Evolutionary conservation across 441 rosid species (phyloP).

Genomic region (Erodium chrysanthum): DNA sequence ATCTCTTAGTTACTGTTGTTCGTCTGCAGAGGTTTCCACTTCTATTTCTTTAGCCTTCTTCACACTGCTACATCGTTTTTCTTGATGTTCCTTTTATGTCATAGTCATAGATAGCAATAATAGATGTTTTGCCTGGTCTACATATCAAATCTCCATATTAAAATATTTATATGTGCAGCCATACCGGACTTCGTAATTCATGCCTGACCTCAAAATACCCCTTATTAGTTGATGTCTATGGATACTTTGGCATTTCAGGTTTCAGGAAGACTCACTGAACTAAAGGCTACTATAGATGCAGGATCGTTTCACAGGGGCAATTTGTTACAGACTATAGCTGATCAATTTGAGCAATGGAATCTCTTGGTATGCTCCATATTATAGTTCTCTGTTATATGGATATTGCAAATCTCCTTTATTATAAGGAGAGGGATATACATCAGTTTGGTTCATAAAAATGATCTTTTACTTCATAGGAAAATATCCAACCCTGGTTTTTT

Average conservation of each 20-base stretch:
- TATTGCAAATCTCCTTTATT: not conserved
- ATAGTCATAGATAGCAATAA: not conserved
- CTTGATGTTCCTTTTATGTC: not conserved
- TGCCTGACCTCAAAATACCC: not conserved
- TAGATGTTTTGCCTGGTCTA: not conserved
- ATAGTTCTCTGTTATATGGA: not conserved
- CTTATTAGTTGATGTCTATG: not conserved
- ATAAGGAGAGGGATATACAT: not conserved
- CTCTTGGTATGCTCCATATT: conserved; percentile 33
- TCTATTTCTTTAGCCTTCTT: not conserved
- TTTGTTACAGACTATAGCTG: conserved; percentile 57
- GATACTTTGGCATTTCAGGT: not conserved
- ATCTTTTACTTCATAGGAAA: not conserved
- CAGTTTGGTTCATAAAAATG: not conserved
- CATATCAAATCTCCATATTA: not conserved
- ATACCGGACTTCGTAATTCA: not conserved
- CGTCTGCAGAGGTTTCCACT: not conserved
- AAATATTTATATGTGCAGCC: not conserved
- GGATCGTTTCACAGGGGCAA: conserved; percentile 50
- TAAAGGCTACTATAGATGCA: conserved; percentile 59
- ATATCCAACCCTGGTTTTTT: not conserved
- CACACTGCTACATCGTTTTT: not conserved
- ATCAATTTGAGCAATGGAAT: conserved; percentile 68
- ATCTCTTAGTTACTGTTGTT: not conserved
- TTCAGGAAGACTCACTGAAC: conserved; percentile 43